Conservation (phyloP, 306 rosid genomes). For the Mimosa bimucronata region DNA sequence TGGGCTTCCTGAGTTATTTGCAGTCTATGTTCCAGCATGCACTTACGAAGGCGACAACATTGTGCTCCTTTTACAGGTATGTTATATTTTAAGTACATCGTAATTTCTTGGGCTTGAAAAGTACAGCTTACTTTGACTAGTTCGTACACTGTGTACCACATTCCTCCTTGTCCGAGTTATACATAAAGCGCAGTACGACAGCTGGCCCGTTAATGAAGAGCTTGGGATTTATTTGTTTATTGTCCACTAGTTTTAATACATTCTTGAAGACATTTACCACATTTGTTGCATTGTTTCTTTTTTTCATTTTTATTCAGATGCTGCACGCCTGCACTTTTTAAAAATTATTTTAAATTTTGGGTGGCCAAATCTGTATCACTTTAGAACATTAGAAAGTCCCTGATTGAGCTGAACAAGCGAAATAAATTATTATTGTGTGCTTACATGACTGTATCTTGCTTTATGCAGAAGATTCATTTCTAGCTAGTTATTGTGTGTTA, state of each 20-base stretch:
- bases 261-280: background rate
- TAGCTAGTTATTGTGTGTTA: constrained; percentile 25
- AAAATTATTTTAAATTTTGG: constrained; percentile 16
- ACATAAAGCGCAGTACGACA: background rate
- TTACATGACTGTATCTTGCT: constrained; percentile 21
- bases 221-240: constrained; percentile 27
- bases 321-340: background rate
- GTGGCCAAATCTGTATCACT: constrained; percentile 25
- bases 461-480: constrained; percentile 23
- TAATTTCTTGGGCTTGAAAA: background rate
- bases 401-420: constrained; percentile 12
- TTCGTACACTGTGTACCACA: background rate
- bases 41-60: constrained; percentile 96
- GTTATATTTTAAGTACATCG: constrained; percentile 7
- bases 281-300: constrained; percentile 8
- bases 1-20: constrained; percentile 97
- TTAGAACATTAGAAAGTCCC: constrained; percentile 18
- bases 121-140: background rate
- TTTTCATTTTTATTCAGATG: background rate
- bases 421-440: constrained; percentile 21
- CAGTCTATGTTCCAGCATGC: constrained; percentile 96
- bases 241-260: constrained; percentile 19
- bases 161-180: constrained; percentile 14
- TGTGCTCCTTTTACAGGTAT: constrained; percentile 91
- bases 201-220: constrained; percentile 24